Percentiles rank a stretch among this genome's conserved stretches.
Conservation (phyloP, 768 basidiomycete species). For the Lactarius tabidus region DNA sequence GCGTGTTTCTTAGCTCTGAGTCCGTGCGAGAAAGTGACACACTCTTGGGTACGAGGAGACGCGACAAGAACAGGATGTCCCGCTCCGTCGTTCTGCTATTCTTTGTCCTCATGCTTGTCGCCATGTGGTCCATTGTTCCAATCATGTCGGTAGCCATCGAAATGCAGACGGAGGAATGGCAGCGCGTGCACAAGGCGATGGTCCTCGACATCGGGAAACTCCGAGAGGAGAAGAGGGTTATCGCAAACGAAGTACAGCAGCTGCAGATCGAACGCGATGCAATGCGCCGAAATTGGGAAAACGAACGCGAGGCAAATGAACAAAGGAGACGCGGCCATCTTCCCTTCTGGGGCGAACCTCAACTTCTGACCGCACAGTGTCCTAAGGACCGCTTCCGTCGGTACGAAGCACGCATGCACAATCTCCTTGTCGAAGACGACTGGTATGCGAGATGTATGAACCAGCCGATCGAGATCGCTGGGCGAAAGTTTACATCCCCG, state of each 20-base stretch:
- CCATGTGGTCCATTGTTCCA: neutral
- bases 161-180: conserved; percentile 4
- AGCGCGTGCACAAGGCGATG: conserved; percentile 2
- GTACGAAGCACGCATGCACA: conserved; percentile 26
- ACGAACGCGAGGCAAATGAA: conserved; percentile 22
- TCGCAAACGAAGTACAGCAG: conserved; percentile 8
- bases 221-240: neutral
- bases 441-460: conserved; percentile 28
- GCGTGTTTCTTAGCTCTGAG: neutral
- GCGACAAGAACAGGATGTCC: neutral
- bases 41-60: neutral
- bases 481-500: neutral
- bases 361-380: conserved; percentile 9
- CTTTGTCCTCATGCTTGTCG: neutral
- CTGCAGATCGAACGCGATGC: conserved; percentile 16
- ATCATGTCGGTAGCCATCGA: conserved; percentile 2
- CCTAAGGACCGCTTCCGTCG: conserved; percentile 14
- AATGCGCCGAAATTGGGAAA: conserved; percentile 17
- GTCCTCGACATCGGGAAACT: conserved; percentile 2
- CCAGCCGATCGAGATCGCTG: neutral
- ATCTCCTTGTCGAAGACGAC: conserved; percentile 27
- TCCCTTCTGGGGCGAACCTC: conserved; percentile 20
- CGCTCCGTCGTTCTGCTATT: neutral
- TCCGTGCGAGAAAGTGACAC: neutral
- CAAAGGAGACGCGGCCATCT: conserved; percentile 16